Percentiles rank a stretch among this genome's conserved stretches.
phyloP scores from a whole-genome alignment of 202 grass and related monocot genomes.

The Setaria italica region DNA sequence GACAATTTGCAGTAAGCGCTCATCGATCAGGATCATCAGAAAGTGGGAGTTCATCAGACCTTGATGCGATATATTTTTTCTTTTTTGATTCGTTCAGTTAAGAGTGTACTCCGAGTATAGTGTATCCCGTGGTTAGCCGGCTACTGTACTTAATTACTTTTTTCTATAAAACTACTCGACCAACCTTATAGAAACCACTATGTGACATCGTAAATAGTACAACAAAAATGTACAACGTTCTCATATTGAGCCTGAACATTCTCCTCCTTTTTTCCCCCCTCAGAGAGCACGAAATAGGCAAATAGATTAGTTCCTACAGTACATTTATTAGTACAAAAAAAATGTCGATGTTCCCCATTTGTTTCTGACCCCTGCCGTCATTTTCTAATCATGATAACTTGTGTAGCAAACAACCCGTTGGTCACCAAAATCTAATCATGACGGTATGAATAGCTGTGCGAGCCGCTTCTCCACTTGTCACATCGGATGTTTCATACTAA shows the following conservation, averaged over 20 bases:
- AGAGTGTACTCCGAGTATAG: no score
- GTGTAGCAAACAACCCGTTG: neutral
- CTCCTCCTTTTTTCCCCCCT: no score
- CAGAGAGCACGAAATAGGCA: neutral
- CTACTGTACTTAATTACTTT: no score
- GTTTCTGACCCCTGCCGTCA: neutral
- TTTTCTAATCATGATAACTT: neutral
- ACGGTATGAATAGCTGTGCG: neutral
- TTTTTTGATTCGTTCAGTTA: no score
- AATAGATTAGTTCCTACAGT: neutral
- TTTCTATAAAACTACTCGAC: no score
- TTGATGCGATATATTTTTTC: neutral
- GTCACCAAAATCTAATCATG: constrained; percentile 32
- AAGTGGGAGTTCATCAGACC: neutral
- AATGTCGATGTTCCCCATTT: neutral
- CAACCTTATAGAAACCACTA: no score
- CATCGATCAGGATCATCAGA: neutral
- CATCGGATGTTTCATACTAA: no score
- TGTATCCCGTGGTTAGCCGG: no score
- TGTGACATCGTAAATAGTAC: no score
- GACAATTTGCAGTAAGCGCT: neutral
- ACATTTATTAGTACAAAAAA: neutral
- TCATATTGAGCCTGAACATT: neutral
- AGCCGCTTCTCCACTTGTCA: constrained; percentile 20
- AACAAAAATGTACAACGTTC: neutral